Base-by-base conservation (phyloP, 75 land plant species). In the Picea sitchensis region DNA sequence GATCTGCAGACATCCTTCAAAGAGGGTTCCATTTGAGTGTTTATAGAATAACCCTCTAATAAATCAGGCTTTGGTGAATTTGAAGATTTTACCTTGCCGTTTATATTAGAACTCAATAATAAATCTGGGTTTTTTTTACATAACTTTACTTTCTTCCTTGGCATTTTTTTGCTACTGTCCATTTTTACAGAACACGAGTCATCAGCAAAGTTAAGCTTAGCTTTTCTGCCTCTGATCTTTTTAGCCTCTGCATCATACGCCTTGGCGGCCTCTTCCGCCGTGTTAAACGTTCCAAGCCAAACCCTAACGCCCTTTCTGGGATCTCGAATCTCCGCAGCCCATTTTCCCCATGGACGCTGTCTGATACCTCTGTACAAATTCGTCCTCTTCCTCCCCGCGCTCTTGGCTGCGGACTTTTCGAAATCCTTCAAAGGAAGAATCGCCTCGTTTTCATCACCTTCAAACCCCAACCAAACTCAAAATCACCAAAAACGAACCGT, bases 271-370 rank as follows among this genome's bases (percentile, higher is more conserved):
- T 56, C 82, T 31, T 81, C 82, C 8, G 82, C 83, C 0, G 82
- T 57, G 47, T 54, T 51, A 26, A 80, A 81, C 12, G 82, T 58
- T 8, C 82, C 82, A 14, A 81, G 82, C 82, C 82, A 81, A 32
- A 81, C 78, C 51, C 82, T 47, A 14, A 81, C 82, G 0, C 82
- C 82, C 65, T 81, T 78, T 9, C 38, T 44, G 9, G 82, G 82
- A 59, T 81, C 82, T 26, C 82, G 21, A 44, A 81, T 81, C 51
- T 81, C 82, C 11, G 82, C 82, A 21, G 82, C 81, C 82, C 82
- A 81, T 61, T 80, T 81, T 38, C 82, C 82, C 88, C 88, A 86
- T 30, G 88, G 88, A 18, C 74, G 47, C 73, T 85, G 85, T 30
- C 88, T 62, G 34, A 87, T 86, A 21, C 88, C 88, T 59, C 77